Percentiles rank a stretch among this genome's conserved stretches.
Conservation (phyloP, 2,329 filamentous ascomycete genomes). For the Xylaria sp. region DNA sequence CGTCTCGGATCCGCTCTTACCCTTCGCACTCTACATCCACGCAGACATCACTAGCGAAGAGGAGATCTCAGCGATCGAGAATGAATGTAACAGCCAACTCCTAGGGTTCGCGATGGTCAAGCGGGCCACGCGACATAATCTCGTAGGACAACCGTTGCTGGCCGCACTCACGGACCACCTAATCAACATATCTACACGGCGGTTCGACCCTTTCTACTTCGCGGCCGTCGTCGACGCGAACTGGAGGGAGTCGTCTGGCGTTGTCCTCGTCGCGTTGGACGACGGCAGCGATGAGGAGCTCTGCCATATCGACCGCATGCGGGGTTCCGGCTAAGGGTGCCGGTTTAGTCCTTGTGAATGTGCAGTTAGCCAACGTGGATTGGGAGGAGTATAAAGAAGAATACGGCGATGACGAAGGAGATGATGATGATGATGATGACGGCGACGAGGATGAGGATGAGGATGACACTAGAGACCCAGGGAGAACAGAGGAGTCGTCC, state of each 20-base stretch:
- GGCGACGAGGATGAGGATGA: not conserved
- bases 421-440: not conserved
- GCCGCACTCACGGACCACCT: conserved; percentile 11
- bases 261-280: conserved; percentile 13
- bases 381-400: conserved; percentile 14
- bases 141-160: not conserved
- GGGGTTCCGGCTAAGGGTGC: not conserved
- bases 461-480: not conserved
- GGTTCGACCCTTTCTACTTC: conserved; percentile 20
- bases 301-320: conserved; percentile 6
- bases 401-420: not conserved
- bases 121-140: not conserved
- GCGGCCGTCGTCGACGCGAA: conserved; percentile 8
- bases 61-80: conserved; percentile 1
- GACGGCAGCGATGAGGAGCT: not conserved
- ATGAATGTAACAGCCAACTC: conserved; percentile 9
- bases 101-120: not conserved
- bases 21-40: conserved; percentile 21
- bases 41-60: conserved; percentile 3
- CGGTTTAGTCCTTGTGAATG: not conserved
- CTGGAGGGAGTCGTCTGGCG: conserved; percentile 9
- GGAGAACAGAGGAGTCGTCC: not conserved
- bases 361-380: conserved; percentile 5
- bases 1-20: conserved; percentile 2
- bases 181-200: conserved; percentile 4